Evolutionary conservation across 768 basidiomycete species (phyloP), one percentile per base, ranked within the genome.

Genomic region (Rhodotorula kratochvilovae): DNA sequence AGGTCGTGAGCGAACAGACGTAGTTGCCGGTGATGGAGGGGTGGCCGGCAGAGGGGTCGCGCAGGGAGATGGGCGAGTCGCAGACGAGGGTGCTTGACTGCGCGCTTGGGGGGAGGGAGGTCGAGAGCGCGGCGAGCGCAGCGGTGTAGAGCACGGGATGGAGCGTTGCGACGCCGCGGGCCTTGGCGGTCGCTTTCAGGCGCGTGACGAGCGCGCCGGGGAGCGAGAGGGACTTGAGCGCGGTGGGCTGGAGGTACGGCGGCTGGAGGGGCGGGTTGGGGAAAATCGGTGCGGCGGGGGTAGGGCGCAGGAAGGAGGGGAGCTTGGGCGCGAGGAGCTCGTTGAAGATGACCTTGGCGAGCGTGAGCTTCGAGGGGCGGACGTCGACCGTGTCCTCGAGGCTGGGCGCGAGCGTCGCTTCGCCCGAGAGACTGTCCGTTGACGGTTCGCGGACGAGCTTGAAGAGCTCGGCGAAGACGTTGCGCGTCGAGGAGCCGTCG

Each of bases 221-320:
- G 21, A 71, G 36, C 33, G 43, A 59, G 27, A 66, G 31, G 33
- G 39, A 31, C 3, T 46, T 43, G 46, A 67, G n/a, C 6, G 61
- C 55, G 27, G 65, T 42, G 2, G 42, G 60, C 31, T 67, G 56
- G 3, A 35, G 71, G 89, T 86, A 92, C 93, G 81, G 81, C 83
- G 61, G 90, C 88, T 5, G 84, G 91, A 51, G 81, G 92, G 65
- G 81, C 81, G 35, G 80, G 81, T 71, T 96, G 91, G 94, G 85
- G 84, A 11, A 82, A 86, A 48, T 85, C 86, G 16, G 85, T 90
- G 42, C 82, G 83, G 65, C 86, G 85, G 78, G 87, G 92, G 19
- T 23, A 2, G 68, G 57, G 35, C 29, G 69, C 25, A 63, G 54
- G 62, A 63, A 62, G 74, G 73, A 50, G 65, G 70, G 73, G 31